A percentile compares a stretch with the other conserved stretches of the same genome.
Conservation (phyloP, 2,329 filamentous ascomycete species). For the Pseudopyrenochaeta lycopersici region DNA sequence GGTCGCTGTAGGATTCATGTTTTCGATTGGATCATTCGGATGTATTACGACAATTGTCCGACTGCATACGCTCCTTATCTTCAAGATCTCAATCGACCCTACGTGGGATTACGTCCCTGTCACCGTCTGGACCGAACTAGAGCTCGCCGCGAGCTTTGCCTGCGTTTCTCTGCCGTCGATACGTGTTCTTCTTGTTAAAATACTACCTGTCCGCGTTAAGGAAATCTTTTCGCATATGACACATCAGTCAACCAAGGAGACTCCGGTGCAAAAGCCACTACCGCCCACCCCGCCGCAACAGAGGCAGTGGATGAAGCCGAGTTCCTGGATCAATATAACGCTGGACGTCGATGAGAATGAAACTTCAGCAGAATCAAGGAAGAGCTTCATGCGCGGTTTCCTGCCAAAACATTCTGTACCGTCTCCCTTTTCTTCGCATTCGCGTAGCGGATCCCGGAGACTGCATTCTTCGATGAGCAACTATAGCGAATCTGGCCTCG, state of each 20-base stretch:
- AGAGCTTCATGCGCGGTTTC: conserved; percentile 13
- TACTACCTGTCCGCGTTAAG: conserved; percentile 18
- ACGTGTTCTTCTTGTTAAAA: conserved; percentile 24
- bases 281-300: not conserved
- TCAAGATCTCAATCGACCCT: conserved; percentile 35
- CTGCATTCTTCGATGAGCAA: conserved; percentile 17
- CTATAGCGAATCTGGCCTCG: conserved; percentile 13
- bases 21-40: conserved; percentile 36
- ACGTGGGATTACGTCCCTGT: conserved; percentile 38
- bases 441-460: conserved; percentile 5
- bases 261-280: not conserved
- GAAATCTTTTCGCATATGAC: conserved; percentile 16
- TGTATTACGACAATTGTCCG: conserved; percentile 39
- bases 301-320: conserved; percentile 15
- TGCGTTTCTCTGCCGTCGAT: conserved; percentile 36
- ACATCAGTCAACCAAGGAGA: conserved; percentile 9
- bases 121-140: conserved; percentile 36
- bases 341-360: conserved; percentile 1
- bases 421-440: conserved; percentile 9
- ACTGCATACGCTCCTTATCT: conserved; percentile 26
- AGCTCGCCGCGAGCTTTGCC: conserved; percentile 30
- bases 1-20: conserved; percentile 35
- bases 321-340: conserved; percentile 14
- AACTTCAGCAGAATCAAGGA: conserved; percentile 1
- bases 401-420: conserved; percentile 7